These are phyloP conservation scores for Arthromyces matolae DNA, from an alignment of 768 basidiomycete genomes.

Conservation along the genomic window DNA sequence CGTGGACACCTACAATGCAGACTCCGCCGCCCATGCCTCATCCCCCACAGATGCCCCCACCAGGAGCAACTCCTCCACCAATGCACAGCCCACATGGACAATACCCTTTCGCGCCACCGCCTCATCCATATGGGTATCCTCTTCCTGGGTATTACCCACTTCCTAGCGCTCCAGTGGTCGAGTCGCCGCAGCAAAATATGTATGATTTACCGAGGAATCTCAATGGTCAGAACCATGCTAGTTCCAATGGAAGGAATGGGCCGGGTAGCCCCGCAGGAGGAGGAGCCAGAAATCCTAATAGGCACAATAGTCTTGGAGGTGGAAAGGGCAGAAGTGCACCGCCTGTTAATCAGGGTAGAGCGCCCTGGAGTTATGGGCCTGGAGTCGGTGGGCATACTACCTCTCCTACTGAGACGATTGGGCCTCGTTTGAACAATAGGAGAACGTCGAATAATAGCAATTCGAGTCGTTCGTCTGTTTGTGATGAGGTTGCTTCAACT, in stretches of 20 bases:
- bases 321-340: conserved; percentile 25
- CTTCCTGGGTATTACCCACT: conserved; percentile 28
- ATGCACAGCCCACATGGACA: conserved; percentile 24
- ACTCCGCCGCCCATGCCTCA: conserved; percentile 32
- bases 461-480: conserved; percentile 47
- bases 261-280: conserved; percentile 25
- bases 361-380: conserved; percentile 71
- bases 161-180: conserved; percentile 22
- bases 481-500: conserved; percentile 74
- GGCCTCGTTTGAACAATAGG: conserved; percentile 60
- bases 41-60: conserved; percentile 25
- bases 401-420: conserved; percentile 47
- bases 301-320: conserved; percentile 29
- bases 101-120: conserved; percentile 33
- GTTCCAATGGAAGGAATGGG: conserved; percentile 13
- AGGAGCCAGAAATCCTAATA: conserved; percentile 28
- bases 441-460: conserved; percentile 49
- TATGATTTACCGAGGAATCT: conserved; percentile 25
- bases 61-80: conserved; percentile 22
- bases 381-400: conserved; percentile 45
- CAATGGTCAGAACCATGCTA: too few relatives aligned
- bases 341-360: conserved; percentile 38
- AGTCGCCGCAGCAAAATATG: conserved; percentile 23
- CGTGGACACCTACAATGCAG: conserved; percentile 36
- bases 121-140: conserved; percentile 26